A percentile compares a stretch with the other conserved stretches of the same genome.
Evolutionary conservation across 2,329 filamentous ascomycete species (phyloP).

Genomic region (Apiospora phragmitis): DNA sequence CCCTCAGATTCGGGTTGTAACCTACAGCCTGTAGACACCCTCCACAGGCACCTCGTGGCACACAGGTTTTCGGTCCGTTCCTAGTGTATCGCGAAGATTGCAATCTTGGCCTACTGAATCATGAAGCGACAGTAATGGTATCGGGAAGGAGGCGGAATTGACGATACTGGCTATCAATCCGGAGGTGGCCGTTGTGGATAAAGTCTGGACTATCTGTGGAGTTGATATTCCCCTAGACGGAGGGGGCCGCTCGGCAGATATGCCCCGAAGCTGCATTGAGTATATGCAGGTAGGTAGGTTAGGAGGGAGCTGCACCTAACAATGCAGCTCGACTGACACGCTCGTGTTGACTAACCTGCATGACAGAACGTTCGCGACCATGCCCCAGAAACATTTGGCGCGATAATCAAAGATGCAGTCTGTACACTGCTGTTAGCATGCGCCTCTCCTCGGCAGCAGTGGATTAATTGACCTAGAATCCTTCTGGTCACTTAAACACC

Average conservation of each 20-base stretch:
- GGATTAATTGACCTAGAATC: too few species aligned
- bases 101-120: neutral
- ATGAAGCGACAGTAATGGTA: neutral
- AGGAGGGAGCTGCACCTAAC: neutral
- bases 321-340: neutral
- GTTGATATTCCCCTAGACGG: neutral
- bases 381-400: too few species aligned
- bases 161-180: neutral
- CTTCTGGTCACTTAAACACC: neutral
- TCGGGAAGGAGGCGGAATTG: neutral
- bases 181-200: neutral
- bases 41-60: neutral
- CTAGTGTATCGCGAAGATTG: neutral
- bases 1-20: neutral
- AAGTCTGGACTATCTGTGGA: neutral
- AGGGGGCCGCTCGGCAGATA: neutral
- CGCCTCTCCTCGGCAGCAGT: neutral
- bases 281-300: neutral
- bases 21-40: neutral
- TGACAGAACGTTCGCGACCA: neutral
- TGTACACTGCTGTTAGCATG: neutral
- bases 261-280: neutral
- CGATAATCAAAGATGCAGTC: neutral
- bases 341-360: neutral
- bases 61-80: neutral